A percentile compares a stretch with the other conserved stretches of the same genome.
These are phyloP conservation scores for Populus pruinosa DNA, from an alignment of 345 rosid species.

Conservation along the genomic window DNA sequence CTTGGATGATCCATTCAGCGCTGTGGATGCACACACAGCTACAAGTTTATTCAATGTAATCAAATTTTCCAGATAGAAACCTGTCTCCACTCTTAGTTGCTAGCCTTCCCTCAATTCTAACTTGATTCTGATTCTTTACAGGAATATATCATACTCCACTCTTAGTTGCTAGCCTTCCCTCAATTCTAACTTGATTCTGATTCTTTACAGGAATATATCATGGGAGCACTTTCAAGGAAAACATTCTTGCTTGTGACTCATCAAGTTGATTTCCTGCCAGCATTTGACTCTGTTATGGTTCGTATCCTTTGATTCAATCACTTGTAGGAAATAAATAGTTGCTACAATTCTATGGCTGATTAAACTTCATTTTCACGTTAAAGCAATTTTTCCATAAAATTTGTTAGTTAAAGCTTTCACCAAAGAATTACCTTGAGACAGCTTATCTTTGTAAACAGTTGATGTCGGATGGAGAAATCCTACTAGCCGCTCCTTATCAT, in stretches of 20 bases:
- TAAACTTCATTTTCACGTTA: neutral
- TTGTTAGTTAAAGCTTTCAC: neutral
- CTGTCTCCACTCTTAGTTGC: neutral
- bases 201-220: slow-evolving; percentile 66
- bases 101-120: slow-evolving; percentile 20
- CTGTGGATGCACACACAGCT: slow-evolving; percentile 96
- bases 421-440: neutral
- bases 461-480: slow-evolving; percentile 87
- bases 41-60: slow-evolving; percentile 79
- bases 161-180: slow-evolving; percentile 1
- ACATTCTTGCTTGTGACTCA: slow-evolving; percentile 85
- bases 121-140: slow-evolving; percentile 28
- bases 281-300: slow-evolving; percentile 84
- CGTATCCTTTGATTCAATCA: slow-evolving; percentile 13
- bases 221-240: slow-evolving; percentile 70
- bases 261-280: slow-evolving; percentile 97
- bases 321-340: neutral
- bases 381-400: neutral
- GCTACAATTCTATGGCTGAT: neutral
- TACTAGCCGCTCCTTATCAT: slow-evolving; percentile 65
- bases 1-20: slow-evolving; percentile 94
- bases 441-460: slow-evolving; percentile 42
- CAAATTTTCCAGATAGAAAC: neutral
- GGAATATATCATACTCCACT: slow-evolving; percentile 38
- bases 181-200: slow-evolving; percentile 20